Base-by-base conservation (phyloP, 2,329 filamentous ascomycete species). In the Trichoderma hamatum region DNA sequence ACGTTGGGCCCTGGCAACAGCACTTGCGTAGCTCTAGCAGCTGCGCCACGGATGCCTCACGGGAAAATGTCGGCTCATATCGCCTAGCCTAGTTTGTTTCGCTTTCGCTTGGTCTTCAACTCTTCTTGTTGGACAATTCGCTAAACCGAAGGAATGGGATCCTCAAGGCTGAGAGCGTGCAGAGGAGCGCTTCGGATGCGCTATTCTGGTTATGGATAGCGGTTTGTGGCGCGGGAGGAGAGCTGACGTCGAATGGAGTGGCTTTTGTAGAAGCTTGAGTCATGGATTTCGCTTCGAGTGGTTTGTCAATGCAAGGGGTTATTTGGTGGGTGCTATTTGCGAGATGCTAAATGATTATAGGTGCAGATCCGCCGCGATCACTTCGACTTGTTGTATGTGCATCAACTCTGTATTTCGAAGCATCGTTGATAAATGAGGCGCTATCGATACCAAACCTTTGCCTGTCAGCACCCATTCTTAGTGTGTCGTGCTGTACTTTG, bases 21-120 rank as follows among this genome's bases (percentile, higher is more conserved):
- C 14, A 34, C 28, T 58, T 66, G 28, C 63, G 63, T 58, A 59
- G 52, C 52, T 11, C 30, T 39, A 51, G 52, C 24, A 13, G 54
- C 63, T 66, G 63, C 63, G 63, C 62, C 51, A 56, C 62, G 36
- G 51, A 56, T 46, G 36, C 34, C 36, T 65, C 52, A 11, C 34
- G 60, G 46, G 32, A 21, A 52, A 63, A 63, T 51, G 32, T 21
- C 46, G 46, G 43, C 60, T 52, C 30, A 28, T 21, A 30, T 14
- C 54, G 26, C 4, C 26, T 30, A 32, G 52, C 26, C 43, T 10
- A 10, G 13, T 24, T 16, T 19, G 39, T 9, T 43, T 43, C 39
- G 39, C 19, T 43, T 39, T 56, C 19, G 28, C 30, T 30, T 2
- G 16, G 19, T 28, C 10, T 43, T 19, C 13, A 24, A n/a, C n/a